Evolutionary conservation across 176 grass and related monocot species (phyloP).

Genomic region (Puya raimondii): DNA sequence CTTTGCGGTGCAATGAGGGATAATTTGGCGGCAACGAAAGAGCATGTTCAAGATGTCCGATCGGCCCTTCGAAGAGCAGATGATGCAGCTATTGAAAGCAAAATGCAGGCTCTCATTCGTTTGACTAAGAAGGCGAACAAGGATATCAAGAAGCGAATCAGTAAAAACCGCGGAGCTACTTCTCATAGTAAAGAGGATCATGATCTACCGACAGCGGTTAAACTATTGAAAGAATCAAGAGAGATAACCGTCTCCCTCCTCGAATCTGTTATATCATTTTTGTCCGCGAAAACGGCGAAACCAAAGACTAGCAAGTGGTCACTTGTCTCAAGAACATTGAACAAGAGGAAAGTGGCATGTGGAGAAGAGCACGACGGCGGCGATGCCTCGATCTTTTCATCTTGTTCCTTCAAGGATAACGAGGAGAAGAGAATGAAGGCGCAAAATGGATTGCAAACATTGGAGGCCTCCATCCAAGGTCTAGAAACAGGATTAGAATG

Average conservation of each 20-base stretch:
- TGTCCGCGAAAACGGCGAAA: neutral
- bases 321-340: conserved; percentile 9
- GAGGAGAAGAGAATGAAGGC: neutral
- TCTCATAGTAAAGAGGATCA: conserved; percentile 1
- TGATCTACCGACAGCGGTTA: neutral
- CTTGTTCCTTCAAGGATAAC: neutral
- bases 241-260: conserved; percentile 11
- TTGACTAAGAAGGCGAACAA: conserved; percentile 19
- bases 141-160: conserved; percentile 2
- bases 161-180: neutral
- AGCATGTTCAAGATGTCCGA: conserved; percentile 8
- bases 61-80: conserved; percentile 20
- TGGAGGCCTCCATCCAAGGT: conserved; percentile 26
- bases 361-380: neutral
- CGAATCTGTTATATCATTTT: neutral
- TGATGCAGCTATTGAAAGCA: neutral
- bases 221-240: conserved; percentile 15
- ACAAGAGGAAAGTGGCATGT: neutral
- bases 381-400: neutral
- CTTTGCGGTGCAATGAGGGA: conserved; percentile 7
- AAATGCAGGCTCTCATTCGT: conserved; percentile 10
- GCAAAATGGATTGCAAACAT: conserved; percentile 4
- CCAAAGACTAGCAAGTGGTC: conserved; percentile 18
- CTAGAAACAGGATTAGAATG: conserved; percentile 12
- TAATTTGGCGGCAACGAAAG: conserved; percentile 16